These are phyloP conservation scores for Aspergillus sp. DNA, from an alignment of 2,329 filamentous ascomycete species.

Conservation along the genomic window DNA sequence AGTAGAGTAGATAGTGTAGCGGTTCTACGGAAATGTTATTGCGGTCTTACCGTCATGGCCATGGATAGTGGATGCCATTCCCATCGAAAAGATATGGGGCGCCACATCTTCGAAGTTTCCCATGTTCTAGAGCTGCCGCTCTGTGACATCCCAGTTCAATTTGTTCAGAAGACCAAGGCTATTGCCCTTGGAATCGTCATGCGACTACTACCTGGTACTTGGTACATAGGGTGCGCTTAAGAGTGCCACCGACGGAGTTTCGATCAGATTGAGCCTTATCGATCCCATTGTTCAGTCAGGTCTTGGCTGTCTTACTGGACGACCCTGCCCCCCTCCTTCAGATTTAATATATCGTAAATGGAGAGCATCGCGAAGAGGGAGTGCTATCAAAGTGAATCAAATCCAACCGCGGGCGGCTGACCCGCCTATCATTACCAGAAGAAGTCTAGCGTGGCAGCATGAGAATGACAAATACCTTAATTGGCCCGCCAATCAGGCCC, in stretches of 20 bases:
- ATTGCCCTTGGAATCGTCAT: neutral
- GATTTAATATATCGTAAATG: neutral
- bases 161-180: neutral
- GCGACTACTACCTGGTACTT: neutral
- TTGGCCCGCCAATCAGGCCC: slow-evolving; percentile 16
- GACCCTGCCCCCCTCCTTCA: neutral
- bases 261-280: neutral
- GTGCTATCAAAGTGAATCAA: neutral
- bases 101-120: neutral
- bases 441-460: slow-evolving; percentile 2
- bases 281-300: neutral
- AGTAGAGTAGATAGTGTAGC: neutral
- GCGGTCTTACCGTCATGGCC: neutral
- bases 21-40: neutral
- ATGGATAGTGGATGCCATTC: neutral
- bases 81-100: neutral
- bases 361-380: neutral
- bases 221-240: neutral
- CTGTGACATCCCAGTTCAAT: neutral
- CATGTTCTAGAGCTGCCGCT: neutral
- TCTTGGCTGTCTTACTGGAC: neutral
- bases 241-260: neutral
- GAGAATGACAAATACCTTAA: slow-evolving; percentile 29
- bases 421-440: slow-evolving; percentile 20
- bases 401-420: neutral